Base-by-base conservation (phyloP, 176 grass and related monocot species). In the Canna indica region DNA sequence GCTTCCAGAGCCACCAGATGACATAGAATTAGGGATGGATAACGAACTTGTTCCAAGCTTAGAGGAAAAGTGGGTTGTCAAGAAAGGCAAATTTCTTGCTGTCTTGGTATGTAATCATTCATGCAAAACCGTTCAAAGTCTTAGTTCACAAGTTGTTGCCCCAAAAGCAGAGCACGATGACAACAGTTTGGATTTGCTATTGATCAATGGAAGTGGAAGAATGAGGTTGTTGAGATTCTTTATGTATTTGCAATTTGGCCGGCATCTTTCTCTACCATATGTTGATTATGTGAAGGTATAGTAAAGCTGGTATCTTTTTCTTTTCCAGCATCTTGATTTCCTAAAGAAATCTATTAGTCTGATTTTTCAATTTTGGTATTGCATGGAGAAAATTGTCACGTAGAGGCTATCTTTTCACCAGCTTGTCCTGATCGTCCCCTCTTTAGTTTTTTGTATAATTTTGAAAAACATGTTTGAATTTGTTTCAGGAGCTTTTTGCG, bases 71-170 rank as follows among this genome's bases (percentile, higher is more conserved):
- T 99, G 95, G 95, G 82, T 99, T 74, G 70, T 93, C 34, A 85
- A 85, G 67, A 94, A 99, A 78, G 95, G 95, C 24, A 78, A 88
- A 54, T 99, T 90, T 80, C 87, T 94, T 68, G 90, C 82, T 85
- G 84, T 99, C 60, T 80, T 99, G 82, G 82, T 94, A 69, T 99
- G 95, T 75, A 99, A 99, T 35, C 95, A 90, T 79, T 90, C 95
- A 41, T 99, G 95, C 78, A 90, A 66, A 70, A 99, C 90, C 0
- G 95, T 99, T 62, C 95, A 99, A 78, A 99, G 95, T 80, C 80
- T 99, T 79, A 99, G 90, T 81, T 99, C 90, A 32, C 95, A 90
- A 70, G 85, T 94, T 68, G 61, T 99, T 59, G 95, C 90, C 10
- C 94, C 94, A 14, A 90, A 88, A 65, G 94, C 94, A 8, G 83